Conservation (phyloP, 495 filamentous ascomycete species). For the Penicillium antarcticum region DNA sequence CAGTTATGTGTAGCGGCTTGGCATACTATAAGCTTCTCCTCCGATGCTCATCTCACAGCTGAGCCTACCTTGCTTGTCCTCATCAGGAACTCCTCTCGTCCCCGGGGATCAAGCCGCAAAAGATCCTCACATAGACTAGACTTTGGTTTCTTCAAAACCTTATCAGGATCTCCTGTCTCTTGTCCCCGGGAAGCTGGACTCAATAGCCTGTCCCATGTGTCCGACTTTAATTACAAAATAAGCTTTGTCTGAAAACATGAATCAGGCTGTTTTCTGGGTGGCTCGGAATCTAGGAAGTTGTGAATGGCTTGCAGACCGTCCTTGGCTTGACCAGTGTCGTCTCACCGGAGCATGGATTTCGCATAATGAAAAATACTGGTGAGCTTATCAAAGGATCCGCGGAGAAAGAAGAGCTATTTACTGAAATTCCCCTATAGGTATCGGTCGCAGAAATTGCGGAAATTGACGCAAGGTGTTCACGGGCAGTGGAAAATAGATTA, state of each 20-base stretch:
- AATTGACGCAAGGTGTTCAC: slow-evolving; percentile 1
- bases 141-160: slow-evolving; percentile 3
- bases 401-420: neutral
- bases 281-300: slow-evolving; percentile 5
- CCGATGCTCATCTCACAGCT: neutral
- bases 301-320: slow-evolving; percentile 4
- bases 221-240: slow-evolving; percentile 1
- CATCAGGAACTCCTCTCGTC: slow-evolving; percentile 11
- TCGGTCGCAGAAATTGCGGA: neutral
- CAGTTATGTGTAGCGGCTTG: neutral
- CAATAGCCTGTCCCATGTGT: slow-evolving; percentile 6
- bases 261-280: slow-evolving; percentile 2
- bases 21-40: slow-evolving; percentile 5
- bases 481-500: slow-evolving; percentile 5
- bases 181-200: neutral
- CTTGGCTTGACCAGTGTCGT: slow-evolving; percentile 11
- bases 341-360: neutral
- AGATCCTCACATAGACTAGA: neutral
- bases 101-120: neutral
- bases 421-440: neutral
- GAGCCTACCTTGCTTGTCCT: slow-evolving; percentile 11
- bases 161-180: slow-evolving; percentile 3
- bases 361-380: neutral
- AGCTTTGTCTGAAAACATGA: slow-evolving; percentile 1
- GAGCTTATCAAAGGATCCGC: neutral